A percentile compares a stretch with the other conserved stretches of the same genome.
Conservation (phyloP, 768 basidiomycete genomes). For the Hydnomerulius pinastri region DNA sequence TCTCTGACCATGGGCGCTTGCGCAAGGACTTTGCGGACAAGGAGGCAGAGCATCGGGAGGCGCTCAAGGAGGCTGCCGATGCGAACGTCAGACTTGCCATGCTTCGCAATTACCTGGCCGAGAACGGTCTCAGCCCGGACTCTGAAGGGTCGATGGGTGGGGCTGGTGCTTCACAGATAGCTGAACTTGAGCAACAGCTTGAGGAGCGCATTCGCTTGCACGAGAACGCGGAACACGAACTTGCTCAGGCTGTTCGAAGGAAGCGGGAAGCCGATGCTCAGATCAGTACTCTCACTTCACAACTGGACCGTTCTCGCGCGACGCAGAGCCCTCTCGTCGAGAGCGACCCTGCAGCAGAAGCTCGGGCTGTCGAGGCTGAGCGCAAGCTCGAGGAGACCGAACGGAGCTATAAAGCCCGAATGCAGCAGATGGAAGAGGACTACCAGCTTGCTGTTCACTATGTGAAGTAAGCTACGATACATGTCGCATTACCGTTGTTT, state of each 20-base stretch:
- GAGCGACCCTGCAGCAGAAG: slow-evolving; percentile 39
- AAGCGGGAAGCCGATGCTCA: slow-evolving; percentile 78
- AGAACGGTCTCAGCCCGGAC: slow-evolving; percentile 80
- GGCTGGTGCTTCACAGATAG: slow-evolving; percentile 45
- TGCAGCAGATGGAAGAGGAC: slow-evolving; percentile 91
- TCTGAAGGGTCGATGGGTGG: slow-evolving; percentile 56
- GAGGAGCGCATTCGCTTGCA: slow-evolving; percentile 70
- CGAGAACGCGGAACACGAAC: slow-evolving; percentile 76
- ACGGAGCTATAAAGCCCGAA: slow-evolving; percentile 70
- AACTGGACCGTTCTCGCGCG: slow-evolving; percentile 67
- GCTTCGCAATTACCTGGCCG: slow-evolving; percentile 84
- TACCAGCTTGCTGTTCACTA: slow-evolving; percentile 97
- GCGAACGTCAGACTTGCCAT: slow-evolving; percentile 72
- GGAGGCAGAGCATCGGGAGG: slow-evolving; percentile 66
- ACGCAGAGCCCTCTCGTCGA: slow-evolving; percentile 52
- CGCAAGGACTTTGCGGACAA: slow-evolving; percentile 69
- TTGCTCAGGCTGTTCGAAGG: slow-evolving; percentile 62
- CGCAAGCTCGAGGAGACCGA: slow-evolving; percentile 79
- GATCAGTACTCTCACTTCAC: slow-evolving; percentile 58
- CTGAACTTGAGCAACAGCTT: slow-evolving; percentile 78
- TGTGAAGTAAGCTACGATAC: slow-evolving; percentile 73
- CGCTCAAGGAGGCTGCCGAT: slow-evolving; percentile 65
- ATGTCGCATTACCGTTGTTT: slow-evolving; percentile 11
- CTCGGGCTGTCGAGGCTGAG: slow-evolving; percentile 68
- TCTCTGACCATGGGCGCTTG: slow-evolving; percentile 67